These are phyloP conservation scores for Chlamydomonas incerta DNA, from an alignment of 139 green algal genomes.

Conservation along the genomic window DNA sequence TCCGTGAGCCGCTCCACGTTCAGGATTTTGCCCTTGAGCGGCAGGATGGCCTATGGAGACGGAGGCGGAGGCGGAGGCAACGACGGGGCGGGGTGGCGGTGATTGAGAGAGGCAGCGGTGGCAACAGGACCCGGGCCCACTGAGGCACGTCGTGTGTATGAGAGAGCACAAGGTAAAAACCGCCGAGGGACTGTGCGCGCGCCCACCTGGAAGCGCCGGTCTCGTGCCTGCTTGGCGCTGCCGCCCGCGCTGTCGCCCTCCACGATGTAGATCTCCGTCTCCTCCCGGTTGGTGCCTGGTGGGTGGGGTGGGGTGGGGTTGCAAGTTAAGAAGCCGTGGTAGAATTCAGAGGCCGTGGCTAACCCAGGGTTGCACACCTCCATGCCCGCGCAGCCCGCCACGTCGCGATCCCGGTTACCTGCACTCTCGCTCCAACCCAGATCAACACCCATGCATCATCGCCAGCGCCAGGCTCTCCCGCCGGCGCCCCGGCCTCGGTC, in stretches of 20 bases:
- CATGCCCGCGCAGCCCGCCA: too few relatives aligned
- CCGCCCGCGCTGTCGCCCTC: conserved; percentile 97
- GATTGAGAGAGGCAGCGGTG: neutral
- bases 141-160: too few relatives aligned
- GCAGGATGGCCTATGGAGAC: conserved; percentile 89
- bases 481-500: too few relatives aligned
- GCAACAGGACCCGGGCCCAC: too few relatives aligned
- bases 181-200: too few relatives aligned
- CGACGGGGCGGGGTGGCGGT: neutral
- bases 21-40: conserved; percentile 97
- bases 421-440: too few relatives aligned
- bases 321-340: neutral
- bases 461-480: too few relatives aligned
- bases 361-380: too few relatives aligned
- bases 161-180: too few relatives aligned
- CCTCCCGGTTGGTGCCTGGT: neutral
- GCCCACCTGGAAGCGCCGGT: conserved; percentile 69
- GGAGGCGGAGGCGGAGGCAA: neutral
- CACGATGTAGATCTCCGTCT: conserved; percentile 96
- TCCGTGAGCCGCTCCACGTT: conserved; percentile 89
- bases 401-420: too few relatives aligned
- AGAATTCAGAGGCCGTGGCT: neutral
- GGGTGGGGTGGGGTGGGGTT: conserved; percentile 5
- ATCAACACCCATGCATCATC: too few relatives aligned
- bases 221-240: conserved; percentile 94